These are phyloP conservation scores for Crucihimalaya himalaica DNA, from an alignment of 345 rosid genomes.

Conservation along the genomic window DNA sequence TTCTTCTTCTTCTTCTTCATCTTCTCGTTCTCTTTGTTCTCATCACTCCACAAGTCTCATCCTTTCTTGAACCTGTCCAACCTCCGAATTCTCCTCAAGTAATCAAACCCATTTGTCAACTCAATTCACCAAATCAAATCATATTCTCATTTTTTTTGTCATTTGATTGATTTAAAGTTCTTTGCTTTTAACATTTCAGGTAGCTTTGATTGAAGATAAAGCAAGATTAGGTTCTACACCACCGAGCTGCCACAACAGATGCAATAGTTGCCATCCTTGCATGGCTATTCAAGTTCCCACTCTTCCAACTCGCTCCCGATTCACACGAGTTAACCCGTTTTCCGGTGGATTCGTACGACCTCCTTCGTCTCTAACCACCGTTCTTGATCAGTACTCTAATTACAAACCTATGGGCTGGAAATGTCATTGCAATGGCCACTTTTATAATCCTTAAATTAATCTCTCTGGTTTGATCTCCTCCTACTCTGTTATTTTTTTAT, in stretches of 20 bases:
- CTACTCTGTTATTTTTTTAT: neutral
- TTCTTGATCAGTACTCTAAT: conserved; percentile 65
- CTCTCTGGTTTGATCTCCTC: neutral
- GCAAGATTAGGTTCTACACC: conserved; percentile 85
- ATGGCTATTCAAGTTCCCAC: conserved; percentile 81
- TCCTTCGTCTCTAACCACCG: conserved; percentile 33
- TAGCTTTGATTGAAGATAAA: conserved; percentile 55
- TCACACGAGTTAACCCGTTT: conserved; percentile 43
- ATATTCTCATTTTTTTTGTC: neutral
- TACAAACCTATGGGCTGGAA: conserved; percentile 98
- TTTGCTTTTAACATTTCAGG: conserved; percentile 38
- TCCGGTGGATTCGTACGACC: conserved; percentile 32
- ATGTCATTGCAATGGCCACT: conserved; percentile 70
- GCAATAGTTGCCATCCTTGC: conserved; percentile 90
- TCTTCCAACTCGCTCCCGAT: conserved; percentile 40
- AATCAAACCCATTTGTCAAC: conserved; percentile 11
- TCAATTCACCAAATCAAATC: neutral
- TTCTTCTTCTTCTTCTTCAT: conserved; percentile 8
- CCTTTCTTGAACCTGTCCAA: conserved; percentile 35
- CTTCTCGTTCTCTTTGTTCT: neutral
- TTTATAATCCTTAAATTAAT: conserved; percentile 63
- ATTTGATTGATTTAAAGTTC: neutral
- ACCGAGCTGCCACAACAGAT: conserved; percentile 89
- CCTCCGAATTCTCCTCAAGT: conserved; percentile 33
- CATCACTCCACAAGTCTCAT: conserved; percentile 34